phyloP scores from a whole-genome alignment of 805 yeast species.

The Metschnikowia dekortorum region DNA sequence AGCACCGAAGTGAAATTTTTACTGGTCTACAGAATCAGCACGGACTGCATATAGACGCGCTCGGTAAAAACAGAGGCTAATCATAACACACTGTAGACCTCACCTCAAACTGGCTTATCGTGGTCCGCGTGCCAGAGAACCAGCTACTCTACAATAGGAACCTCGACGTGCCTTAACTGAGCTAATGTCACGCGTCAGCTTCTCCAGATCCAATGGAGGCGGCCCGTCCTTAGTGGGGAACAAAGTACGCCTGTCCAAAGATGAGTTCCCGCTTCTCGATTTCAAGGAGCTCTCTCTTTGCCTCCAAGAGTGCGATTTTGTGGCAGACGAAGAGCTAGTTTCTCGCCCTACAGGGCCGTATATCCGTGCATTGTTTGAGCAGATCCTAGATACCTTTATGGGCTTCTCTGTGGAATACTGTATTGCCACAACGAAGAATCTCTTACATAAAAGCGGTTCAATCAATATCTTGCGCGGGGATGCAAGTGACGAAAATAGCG shows the following conservation, averaged over 20 bases:
- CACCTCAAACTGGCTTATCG: neutral
- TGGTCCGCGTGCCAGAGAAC: neutral
- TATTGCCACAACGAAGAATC: conserved; percentile 19
- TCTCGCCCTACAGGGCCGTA: conserved; percentile 54
- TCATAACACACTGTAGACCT: conserved; percentile 1
- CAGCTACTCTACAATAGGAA: neutral
- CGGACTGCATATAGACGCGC: conserved; percentile 1
- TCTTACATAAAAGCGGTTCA: conserved; percentile 10
- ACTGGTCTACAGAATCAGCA: neutral
- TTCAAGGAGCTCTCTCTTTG: conserved; percentile 54
- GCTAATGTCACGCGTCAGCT: conserved; percentile 9
- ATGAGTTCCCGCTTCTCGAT: conserved; percentile 61
- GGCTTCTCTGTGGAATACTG: conserved; percentile 40
- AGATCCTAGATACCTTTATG: conserved; percentile 56
- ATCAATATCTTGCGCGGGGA: conserved; percentile 2
- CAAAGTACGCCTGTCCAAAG: conserved; percentile 19
- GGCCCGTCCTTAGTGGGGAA: conserved; percentile 2
- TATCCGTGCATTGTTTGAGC: conserved; percentile 52
- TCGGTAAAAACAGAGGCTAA: conserved; percentile 2
- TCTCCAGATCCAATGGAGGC: conserved; percentile 4
- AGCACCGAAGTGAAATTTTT: neutral
- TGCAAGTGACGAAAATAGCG: conserved; percentile 5
- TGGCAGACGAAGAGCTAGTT: conserved; percentile 57
- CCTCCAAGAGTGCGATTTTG: conserved; percentile 57
- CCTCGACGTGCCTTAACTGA: neutral